Evolutionary conservation across 225 moss, liverwort and hornwort species (phyloP), one percentile per base, ranked within the genome.

Genomic region (Physcomitrellopsis africana): DNA sequence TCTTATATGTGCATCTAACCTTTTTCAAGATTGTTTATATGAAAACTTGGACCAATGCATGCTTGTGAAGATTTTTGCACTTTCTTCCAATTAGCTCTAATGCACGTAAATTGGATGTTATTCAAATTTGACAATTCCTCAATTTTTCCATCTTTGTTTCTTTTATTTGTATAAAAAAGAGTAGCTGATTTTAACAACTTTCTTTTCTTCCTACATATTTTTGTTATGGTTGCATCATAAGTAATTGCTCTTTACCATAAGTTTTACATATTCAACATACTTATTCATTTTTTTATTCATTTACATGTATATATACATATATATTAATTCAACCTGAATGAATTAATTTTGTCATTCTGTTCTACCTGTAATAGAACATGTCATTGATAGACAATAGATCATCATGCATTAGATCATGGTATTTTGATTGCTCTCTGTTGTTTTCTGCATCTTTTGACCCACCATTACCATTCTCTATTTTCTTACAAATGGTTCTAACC

Each of bases 121-220:
- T 19, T 65, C 27, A 69, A 24, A 1, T 19, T 11, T 63, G 0
- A 20, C 3, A 48, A 65, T 55, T 60, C 41, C 51, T 78, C 61
- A 0, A 0, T 3, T 0, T 61, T 77, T 62, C 63, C 65, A 22
- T 19, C 56, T 72, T 26, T 66, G 57, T 52, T 2, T 3, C 63
- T 56, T 8, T 77, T 75, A 59, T 2, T 18, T 0, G 22, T 69
- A n/a, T 70, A 17, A 29, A 12, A 41, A 1, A 81, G 8, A 0
- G 65, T 0, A 14, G 24, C 68, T 68, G 78, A 74, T 48, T 81
- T 56, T 18, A 77, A 65, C 12, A 64, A 20, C 16, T 72, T 74
- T 18, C 61, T 60, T 5, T 48, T 65, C 20, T 69, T 76, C 6
- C 81, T 83, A 19, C 1, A 60, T 73, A 7, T 66, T 24, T 2